Base-by-base conservation (phyloP, 2,329 filamentous ascomycete species). In the Cordyceps pruinosa region DNA sequence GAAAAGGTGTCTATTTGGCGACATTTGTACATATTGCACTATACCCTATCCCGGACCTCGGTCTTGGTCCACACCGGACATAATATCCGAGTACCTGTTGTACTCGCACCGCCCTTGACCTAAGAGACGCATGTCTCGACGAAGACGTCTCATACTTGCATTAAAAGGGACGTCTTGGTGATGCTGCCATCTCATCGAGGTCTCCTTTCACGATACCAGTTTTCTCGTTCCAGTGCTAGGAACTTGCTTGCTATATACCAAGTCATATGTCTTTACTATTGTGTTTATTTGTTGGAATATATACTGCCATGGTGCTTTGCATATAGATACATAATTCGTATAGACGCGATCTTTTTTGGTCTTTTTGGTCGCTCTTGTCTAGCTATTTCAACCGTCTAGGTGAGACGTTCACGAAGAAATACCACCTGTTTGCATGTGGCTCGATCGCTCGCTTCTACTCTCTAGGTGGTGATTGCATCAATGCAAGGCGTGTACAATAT, bases 171-270 rank as follows among this genome's bases (percentile, higher is more conserved):
- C 34, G 41, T 39, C 19, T 23, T 35, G 21, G 25, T 12, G 35
- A 52, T 52, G 10, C n/a, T 23, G n/a, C n/a, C n/a, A 34, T 19
- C 17, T 15, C 39, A 35, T 26, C 4, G 13, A 1, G 10, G 12
- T 26, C 7, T 19, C 25, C 26, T 45, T 44, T n/a, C 8, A 53
- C 39, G 39, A 53, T 34, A 45, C 30, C 50, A 19, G 19, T 37
- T 50, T 50, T 50, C 34, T 9, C 19, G 17, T 9, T 19, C 23
- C 23, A 45, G 4, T 17, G 5, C 50, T 13, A 42, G 37, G 49
- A 34, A n/a, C 9, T 19, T 45, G 15, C 13, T 45, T 44, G 21
- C 45, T 53, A 44, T 53, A 53, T 53, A 53, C 50, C 50, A 53
- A 25, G 9, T 21, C 34, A 15, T 19, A 28, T 50, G 30, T 37